Conservation (phyloP, 495 filamentous ascomycete species). For the Neurospora sp. region DNA sequence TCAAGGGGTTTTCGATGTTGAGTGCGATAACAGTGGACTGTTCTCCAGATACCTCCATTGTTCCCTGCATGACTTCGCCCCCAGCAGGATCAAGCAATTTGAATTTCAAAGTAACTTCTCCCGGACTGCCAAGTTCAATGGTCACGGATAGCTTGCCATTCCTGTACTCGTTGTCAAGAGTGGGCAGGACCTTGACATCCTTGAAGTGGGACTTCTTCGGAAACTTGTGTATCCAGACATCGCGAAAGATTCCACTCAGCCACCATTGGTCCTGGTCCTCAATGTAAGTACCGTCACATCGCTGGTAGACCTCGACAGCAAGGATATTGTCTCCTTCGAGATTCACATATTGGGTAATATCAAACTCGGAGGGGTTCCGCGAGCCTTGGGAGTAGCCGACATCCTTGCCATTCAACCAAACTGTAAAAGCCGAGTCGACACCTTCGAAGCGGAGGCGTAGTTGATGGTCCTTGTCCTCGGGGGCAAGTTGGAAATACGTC, state of each 20-base stretch:
- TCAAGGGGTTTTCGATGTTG: constrained; percentile 34
- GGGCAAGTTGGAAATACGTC: constrained; percentile 34
- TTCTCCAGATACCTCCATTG: constrained; percentile 1
- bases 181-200: constrained; percentile 47
- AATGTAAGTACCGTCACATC: constrained; percentile 57
- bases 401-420: constrained; percentile 54
- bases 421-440: constrained; percentile 57
- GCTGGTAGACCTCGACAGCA: constrained; percentile 56
- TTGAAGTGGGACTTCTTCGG: constrained; percentile 42
- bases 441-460: constrained; percentile 57
- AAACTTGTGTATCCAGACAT: constrained; percentile 57
- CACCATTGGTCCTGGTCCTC: constrained; percentile 57
- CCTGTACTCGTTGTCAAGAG: constrained; percentile 45
- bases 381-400: constrained; percentile 62
- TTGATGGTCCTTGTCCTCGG: constrained; percentile 29
- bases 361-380: constrained; percentile 59
- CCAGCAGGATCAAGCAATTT: constrained; percentile 25
- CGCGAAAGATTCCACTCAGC: constrained; percentile 59
- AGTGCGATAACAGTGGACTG: constrained; percentile 16
- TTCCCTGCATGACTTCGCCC: constrained; percentile 13
- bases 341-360: constrained; percentile 43
- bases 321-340: constrained; percentile 40
- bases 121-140: constrained; percentile 25
- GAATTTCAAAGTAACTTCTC: constrained; percentile 16
- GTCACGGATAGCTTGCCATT: constrained; percentile 45